Evolutionary conservation across 306 rosid species (phyloP), one percentile per base, ranked within the genome.

Genomic region (Glycine tomentella): DNA sequence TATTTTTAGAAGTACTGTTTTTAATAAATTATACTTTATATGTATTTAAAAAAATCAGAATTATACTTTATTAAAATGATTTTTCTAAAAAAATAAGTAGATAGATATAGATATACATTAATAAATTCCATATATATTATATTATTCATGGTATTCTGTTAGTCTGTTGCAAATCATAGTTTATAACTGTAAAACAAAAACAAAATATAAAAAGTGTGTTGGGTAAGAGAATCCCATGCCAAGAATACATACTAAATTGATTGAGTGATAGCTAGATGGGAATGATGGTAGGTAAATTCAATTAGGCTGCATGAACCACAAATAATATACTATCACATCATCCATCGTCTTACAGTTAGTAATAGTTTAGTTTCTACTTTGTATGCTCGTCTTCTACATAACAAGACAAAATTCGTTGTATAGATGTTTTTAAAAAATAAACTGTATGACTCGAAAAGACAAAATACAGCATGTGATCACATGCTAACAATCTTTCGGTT

Each of bases 381-480:
- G 40, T 11, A 48, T 58, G 44, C 44, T 38, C 44, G 7, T 38
- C 44, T 38, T 38, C 44, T 38, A 66, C 59, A 11, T 36, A 45
- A 25, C 48, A 80, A 65, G 58, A 51, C 50, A 83, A 51, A 81
- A 36, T n/a, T 68, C 71, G 49, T 68, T 42, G 79, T 45, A 63
- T 64, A 8, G 17, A 66, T 3, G 69, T 42, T n/a, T 33, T 25
- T n/a, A n/a, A n/a, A n/a, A n/a, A n/a, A n/a, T n/a, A n/a, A 75
- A 45, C 0, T 10, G 69, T 53, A 55, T 78, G 66, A 78, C 82
- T 78, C 69, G 66, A 50, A 66, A 86, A 50, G 90, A 85, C 91
- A 85, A 86, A 84, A 73, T 71, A 68, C 66, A 82, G 90, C 97
- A 92, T 88, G 96, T 94, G 98, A 73, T 69, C 97, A 94, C 96